phyloP scores from a whole-genome alignment of 768 basidiomycete genomes.

The Hortiboletus flavorubellus region DNA sequence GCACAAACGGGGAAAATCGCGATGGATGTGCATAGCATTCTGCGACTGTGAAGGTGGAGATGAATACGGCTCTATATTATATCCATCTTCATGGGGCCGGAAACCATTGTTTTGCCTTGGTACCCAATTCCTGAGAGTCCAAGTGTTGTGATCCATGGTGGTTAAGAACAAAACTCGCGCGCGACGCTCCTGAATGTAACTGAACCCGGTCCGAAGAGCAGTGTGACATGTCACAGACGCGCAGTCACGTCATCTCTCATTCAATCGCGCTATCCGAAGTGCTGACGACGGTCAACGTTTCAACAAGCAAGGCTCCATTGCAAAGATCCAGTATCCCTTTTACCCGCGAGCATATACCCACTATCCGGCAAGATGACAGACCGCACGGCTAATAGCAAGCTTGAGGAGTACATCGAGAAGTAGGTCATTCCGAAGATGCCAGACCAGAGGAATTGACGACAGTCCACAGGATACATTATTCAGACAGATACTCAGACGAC shows the following conservation, averaged over 20 bases:
- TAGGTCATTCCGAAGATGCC: slow-evolving; percentile 29
- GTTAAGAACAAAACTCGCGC: slow-evolving; percentile 5
- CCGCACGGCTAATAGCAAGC: slow-evolving; percentile 44
- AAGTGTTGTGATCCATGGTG: slow-evolving; percentile 16
- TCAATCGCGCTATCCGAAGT: slow-evolving; percentile 3
- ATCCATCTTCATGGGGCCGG: not conserved
- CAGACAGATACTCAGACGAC: slow-evolving; percentile 90
- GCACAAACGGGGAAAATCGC: slow-evolving; percentile 5
- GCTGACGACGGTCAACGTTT: not conserved
- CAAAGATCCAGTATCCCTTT: slow-evolving; percentile 1
- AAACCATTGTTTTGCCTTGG: not conserved
- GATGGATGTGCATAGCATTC: slow-evolving; percentile 2
- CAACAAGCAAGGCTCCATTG: not conserved
- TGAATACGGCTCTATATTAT: not conserved
- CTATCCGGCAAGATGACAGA: slow-evolving; percentile 22
- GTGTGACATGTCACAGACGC: slow-evolving; percentile 29
- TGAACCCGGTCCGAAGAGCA: not conserved
- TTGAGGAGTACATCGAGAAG: slow-evolving; percentile 82
- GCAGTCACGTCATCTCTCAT: slow-evolving; percentile 22
- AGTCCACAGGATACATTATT: slow-evolving; percentile 73
- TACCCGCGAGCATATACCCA: slow-evolving; percentile 10
- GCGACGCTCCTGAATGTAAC: not conserved
- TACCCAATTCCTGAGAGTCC: not conserved
- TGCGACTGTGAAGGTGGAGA: slow-evolving; percentile 10
- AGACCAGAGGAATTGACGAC: slow-evolving; percentile 16